Conservation (phyloP, 108 stramenopile species). For the Nitzschia sp. region DNA sequence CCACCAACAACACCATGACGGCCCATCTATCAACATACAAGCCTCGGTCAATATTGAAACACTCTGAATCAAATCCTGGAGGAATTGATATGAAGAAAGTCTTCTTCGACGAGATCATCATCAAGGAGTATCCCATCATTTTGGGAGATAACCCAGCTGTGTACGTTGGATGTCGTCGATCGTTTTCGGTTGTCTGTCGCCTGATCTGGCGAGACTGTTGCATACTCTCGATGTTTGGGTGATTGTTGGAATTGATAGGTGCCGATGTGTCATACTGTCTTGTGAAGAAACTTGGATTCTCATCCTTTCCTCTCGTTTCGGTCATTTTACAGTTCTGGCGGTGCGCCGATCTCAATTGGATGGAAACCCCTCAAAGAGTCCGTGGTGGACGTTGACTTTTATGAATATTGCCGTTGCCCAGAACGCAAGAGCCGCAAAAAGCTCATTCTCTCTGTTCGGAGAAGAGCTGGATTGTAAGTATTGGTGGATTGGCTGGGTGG, state of each 20-base stretch:
- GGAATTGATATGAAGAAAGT: constrained; percentile 23
- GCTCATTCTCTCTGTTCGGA: constrained; percentile 9
- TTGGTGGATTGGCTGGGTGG: background rate
- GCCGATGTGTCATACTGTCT: too few relatives aligned
- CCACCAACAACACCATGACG: constrained; percentile 5
- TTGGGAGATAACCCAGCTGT: constrained; percentile 37
- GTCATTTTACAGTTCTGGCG: constrained; percentile 1
- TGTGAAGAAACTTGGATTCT: background rate
- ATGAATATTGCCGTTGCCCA: constrained; percentile 18
- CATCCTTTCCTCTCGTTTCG: background rate
- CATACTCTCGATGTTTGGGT: background rate
- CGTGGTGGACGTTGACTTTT: constrained; percentile 22
- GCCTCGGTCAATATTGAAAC: constrained; percentile 13
- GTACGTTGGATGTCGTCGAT: constrained; percentile 1
- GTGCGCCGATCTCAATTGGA: constrained; percentile 28
- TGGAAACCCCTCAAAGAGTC: constrained; percentile 22
- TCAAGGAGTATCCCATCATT: constrained; percentile 27
- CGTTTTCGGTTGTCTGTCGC: background rate
- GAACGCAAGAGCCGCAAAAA: constrained; percentile 9
- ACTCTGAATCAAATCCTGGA: background rate
- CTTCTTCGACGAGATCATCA: constrained; percentile 32
- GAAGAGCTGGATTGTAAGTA: constrained; percentile 25
- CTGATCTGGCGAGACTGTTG: background rate
- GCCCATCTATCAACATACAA: background rate
- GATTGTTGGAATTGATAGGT: too few relatives aligned